A percentile compares a stretch with the other conserved stretches of the same genome.
phyloP scores from a whole-genome alignment of 108 stramenopile genomes.

The Conticribra weissflogii region DNA sequence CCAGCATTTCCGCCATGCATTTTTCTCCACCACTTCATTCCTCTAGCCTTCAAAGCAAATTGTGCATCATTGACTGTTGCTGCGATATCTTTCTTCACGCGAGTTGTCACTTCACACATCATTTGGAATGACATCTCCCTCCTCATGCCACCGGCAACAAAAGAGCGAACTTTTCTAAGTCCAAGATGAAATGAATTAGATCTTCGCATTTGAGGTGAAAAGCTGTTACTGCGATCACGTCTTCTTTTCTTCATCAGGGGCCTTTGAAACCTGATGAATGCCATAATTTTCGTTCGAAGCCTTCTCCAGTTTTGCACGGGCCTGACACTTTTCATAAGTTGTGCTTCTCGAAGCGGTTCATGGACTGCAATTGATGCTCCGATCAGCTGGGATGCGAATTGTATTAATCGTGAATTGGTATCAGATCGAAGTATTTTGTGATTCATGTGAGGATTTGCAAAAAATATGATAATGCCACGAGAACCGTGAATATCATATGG shows the following conservation, averaged over 20 bases:
- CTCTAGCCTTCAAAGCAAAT: constrained; percentile 3
- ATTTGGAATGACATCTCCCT: constrained; percentile 17
- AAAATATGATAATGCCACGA: constrained; percentile 20
- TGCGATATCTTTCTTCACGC: constrained; percentile 4
- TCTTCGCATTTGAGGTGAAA: not conserved
- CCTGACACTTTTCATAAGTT: not conserved
- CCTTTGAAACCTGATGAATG: constrained; percentile 16
- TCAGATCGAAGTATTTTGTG: not conserved
- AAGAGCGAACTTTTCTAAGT: constrained; percentile 1
- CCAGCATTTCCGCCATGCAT: constrained; percentile 19
- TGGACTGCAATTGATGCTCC: constrained; percentile 14
- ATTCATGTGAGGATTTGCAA: constrained; percentile 20
- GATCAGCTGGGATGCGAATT: constrained; percentile 12
- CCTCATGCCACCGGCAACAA: not conserved
- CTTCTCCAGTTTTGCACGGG: constrained; percentile 18
- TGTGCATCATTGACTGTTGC: constrained; percentile 5
- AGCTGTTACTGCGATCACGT: constrained; percentile 1
- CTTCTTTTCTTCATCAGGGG: constrained; percentile 1
- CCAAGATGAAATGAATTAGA: not conserved
- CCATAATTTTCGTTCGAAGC: constrained; percentile 10
- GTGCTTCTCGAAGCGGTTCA: constrained; percentile 6
- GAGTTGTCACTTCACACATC: constrained; percentile 12
- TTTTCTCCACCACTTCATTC: constrained; percentile 25
- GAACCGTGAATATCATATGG: constrained; percentile 15
- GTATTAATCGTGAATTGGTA: constrained; percentile 17